Evolutionary conservation across 2,329 filamentous ascomycete species (phyloP), one percentile per base, ranked within the genome.

Genomic region (Helotiales sp.): DNA sequence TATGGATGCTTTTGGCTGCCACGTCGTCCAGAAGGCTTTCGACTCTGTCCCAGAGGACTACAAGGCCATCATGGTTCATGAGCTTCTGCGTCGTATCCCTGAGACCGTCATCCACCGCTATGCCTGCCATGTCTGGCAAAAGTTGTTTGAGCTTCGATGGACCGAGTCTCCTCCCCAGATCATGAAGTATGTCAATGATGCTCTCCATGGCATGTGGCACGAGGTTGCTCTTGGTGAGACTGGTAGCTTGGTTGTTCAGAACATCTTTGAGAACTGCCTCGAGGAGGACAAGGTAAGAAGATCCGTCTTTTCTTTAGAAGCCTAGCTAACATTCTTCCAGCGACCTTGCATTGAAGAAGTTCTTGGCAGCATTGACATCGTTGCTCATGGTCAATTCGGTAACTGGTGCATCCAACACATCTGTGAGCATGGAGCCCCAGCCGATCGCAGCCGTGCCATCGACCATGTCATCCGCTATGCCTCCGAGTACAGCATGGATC

Each of bases 351-450:
- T 99, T 77, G 94, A 97, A 79, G 96, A 99, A 79, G 96, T 99
- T 45, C 87, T 99, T 65, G 88, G 87, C 68, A 97, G 96, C 78
- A 97, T 99, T 74, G 93, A 99, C 80, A 92, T 97, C 69, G 93
- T 99, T 76, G 92, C 96, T 67, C 95, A 97, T 78, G 96, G 96
- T 28, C 96, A 99, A 78, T 99, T 99, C 77, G 96, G 96, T 64
- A 99, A 99, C 79, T 99, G 96, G 96, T 99, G 96, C 82, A 98
- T 99, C 75, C 96, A 99, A 81, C 96, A 99, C 80, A 93, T 99
- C 75, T 99, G 96, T 80, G 96, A 99, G 80, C 96, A 99, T 77
- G 95, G 96, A 60, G 91, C 91, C 65, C 91, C 94, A 34, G 89
- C 91, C 47, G 96, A 99, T 80, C 94, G 95, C 75, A 95, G 91